phyloP scores from a whole-genome alignment of 139 green algal genomes.

The Yamagishiella unicocca region DNA sequence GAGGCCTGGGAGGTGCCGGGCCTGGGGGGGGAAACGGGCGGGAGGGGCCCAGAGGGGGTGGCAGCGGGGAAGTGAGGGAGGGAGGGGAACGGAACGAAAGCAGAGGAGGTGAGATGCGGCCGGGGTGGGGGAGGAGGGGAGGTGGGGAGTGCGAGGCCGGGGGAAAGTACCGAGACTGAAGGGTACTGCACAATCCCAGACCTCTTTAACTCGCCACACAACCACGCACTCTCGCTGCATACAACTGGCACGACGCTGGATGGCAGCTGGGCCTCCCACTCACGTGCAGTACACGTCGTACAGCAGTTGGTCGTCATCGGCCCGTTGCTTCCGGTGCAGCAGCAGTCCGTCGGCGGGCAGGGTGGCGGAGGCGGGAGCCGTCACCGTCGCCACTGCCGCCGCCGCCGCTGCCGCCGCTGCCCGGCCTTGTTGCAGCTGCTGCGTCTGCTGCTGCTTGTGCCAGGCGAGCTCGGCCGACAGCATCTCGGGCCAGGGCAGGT shows the following conservation, averaged over 20 bases:
- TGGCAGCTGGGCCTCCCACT: not conserved
- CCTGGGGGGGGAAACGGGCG: constrained; percentile 23
- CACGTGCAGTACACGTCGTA: constrained; percentile 78
- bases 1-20: constrained; percentile 72
- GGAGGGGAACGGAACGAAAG: not conserved
- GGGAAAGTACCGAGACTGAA: too few relatives aligned
- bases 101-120: not conserved
- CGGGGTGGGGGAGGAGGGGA: too few relatives aligned
- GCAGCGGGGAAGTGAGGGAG: not conserved
- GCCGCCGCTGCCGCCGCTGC: not conserved
- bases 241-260: too few relatives aligned
- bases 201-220: too few relatives aligned
- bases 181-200: too few relatives aligned
- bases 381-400: not conserved
- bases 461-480: constrained; percentile 64
- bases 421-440: not conserved
- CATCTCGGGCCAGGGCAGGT: constrained; percentile 66
- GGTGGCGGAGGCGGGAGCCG: not conserved
- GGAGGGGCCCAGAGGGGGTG: not conserved
- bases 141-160: too few relatives aligned
- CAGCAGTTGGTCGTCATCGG: constrained; percentile 73
- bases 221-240: too few relatives aligned
- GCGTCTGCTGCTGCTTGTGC: constrained; percentile 44
- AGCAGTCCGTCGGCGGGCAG: constrained; percentile 73
- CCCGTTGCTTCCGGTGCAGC: constrained; percentile 79